Evolutionary conservation across 129 eudicot species (phyloP), one percentile per base, ranked within the genome.

Genomic region (Sambucus nigra): DNA sequence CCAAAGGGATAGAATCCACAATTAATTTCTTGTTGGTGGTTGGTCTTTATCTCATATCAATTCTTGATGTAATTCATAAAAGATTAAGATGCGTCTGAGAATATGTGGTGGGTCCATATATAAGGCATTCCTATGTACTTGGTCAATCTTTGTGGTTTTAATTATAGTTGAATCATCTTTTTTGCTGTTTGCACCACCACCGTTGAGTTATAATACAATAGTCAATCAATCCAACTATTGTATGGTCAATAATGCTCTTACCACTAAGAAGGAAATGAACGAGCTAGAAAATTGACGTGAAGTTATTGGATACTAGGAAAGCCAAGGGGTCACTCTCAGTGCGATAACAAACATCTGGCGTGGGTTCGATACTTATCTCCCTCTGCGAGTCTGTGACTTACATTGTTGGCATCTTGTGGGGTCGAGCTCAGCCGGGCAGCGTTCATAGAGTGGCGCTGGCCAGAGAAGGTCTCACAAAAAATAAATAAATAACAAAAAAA

Each of bases 1-100:
- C 82, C 94, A 20, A 61, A 62, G 29, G 71, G 69, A 45, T 60
- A 48, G 25, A 64, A 69, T 39, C 51, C 65, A 12, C 73, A 69
- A 51, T 47, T 60, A 69, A 45, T 47, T 54, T 12, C 22, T 73
- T 23, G 54, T 64, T 58, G 53, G 51, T 68, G 49, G 35, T 63
- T 67, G 71, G 61, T 61, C 55, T 44, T 31, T 54, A 11, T 51
- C 59, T 51, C 52, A 54, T 17, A 44, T 46, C 51, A 51, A 63
- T 31, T 35, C 49, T 46, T 41, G 26, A 45, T 57, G 25, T 73
- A 67, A 73, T 70, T 72, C 55, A 25, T 67, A 25, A 38, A 45
- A 66, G 67, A 57, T 67, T 66, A 60, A 60, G 10, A 68, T 48
- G 64, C 66, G 66, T 65, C 29, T 64, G 45, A 54, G 65, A 68